Base-by-base conservation (phyloP, 176 grass and related monocot species). In the Bonia amplexicaulis region DNA sequence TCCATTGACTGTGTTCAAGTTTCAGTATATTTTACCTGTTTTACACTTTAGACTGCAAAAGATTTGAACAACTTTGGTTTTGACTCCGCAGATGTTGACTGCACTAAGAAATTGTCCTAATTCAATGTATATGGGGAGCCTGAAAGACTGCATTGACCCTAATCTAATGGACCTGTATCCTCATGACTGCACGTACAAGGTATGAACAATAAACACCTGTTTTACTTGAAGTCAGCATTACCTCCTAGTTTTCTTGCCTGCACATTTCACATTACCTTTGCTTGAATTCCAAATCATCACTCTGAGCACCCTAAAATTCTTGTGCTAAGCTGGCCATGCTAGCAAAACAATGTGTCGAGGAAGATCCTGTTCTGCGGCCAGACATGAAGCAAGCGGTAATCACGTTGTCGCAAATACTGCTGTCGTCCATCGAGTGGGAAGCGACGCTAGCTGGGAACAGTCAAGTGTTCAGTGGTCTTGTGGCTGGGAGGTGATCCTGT, bases 331-430 rank as follows among this genome's bases (percentile, higher is more conserved):
- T 91, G 96, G 90, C 91, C 44, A 90, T 91, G 59, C 74, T 99
- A 79, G 96, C 93, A 19, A 96, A 96, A 80, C 93, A 93, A 72
- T 99, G 96, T 22, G 93, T 94, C 16, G 96, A 99, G 17, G 96
- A 99, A 68, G 96, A 99, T 71, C 96, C 96, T 15, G 89, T 94
- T 62, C 88, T 99, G 49, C 87, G 96, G 67, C 93, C 96, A 3
- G 96, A 99, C 60, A 96, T 99, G 96, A 96, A 99, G 88, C 96
- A 94, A 85, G 90, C 87, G n/a, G 96, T 99, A 71, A 99, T 99
- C 48, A 91, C 96, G 64, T 79, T 99, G 16, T 99, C 96, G 10
- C 96, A 96, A n/a, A 92, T 99, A 79, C 90, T 99, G 33, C 86
- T 96, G 16, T 99, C 96, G 7, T 99, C 96, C 26, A 88, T 96